Evolutionary conservation across 305 asterid species (phyloP).

Genomic region (Ruellia speciosa): DNA sequence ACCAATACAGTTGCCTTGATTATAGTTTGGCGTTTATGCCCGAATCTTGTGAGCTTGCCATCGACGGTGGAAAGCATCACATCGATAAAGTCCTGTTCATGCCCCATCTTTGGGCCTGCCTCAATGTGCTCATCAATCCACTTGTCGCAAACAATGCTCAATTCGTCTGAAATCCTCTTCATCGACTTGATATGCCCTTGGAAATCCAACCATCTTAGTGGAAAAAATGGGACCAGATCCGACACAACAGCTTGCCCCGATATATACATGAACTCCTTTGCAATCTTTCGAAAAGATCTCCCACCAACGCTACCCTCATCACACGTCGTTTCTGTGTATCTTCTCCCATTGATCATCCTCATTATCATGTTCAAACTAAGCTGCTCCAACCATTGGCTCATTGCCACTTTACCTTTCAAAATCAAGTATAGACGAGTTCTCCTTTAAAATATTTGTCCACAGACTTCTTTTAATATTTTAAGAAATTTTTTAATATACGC

Average conservation of each 20-base stretch:
- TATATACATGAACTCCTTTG: constrained; percentile 26
- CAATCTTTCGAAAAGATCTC: constrained; percentile 16
- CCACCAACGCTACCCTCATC: constrained; percentile 16
- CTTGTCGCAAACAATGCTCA: constrained; percentile 22
- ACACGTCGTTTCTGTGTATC: constrained; percentile 9
- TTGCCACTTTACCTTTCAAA: constrained; percentile 20
- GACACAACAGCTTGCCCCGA: constrained; percentile 26
- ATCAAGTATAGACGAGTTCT: not conserved
- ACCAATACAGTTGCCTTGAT: constrained; percentile 33
- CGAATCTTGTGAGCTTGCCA: constrained; percentile 18
- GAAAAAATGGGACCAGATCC: constrained; percentile 26
- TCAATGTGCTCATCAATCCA: constrained; percentile 32
- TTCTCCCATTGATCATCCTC: constrained; percentile 39
- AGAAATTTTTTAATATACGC: too few species aligned
- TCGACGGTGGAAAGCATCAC: constrained; percentile 33
- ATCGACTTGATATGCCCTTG: constrained; percentile 34
- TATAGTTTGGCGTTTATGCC: constrained; percentile 27
- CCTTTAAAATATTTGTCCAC: too few species aligned
- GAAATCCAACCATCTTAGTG: constrained; percentile 36
- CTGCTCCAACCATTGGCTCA: constrained; percentile 35
- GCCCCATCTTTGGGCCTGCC: constrained; percentile 4
- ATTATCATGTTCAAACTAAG: constrained; percentile 30
- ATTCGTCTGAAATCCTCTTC: constrained; percentile 31
- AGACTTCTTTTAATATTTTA: too few species aligned
- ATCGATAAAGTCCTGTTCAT: constrained; percentile 27